Conservation (phyloP, 163 green algal genomes). For the Smithsoniella earleae region DNA sequence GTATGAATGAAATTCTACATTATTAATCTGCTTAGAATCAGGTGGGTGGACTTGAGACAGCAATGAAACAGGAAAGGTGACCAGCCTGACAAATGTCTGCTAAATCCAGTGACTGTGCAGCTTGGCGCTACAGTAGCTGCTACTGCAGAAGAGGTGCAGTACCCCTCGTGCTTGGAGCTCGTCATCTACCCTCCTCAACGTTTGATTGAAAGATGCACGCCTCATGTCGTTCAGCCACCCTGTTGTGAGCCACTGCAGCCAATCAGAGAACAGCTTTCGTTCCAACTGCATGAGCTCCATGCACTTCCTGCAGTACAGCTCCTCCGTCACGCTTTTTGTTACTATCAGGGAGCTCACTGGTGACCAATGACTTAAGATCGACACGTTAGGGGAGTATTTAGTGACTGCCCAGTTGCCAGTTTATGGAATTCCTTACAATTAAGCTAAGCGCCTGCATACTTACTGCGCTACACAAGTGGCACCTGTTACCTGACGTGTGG, state of each 20-base stretch:
- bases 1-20: no score
- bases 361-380: not conserved
- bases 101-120: slow-evolving; percentile 55
- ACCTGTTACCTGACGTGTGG: no score
- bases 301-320: slow-evolving; percentile 34
- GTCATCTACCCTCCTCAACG: not conserved
- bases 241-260: slow-evolving; percentile 60
- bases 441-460: no score
- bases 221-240: slow-evolving; percentile 28
- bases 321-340: not conserved
- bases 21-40: no score
- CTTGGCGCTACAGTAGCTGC: slow-evolving; percentile 40
- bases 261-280: slow-evolving; percentile 60
- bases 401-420: not conserved
- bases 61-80: slow-evolving; percentile 32
- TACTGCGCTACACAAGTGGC: no score
- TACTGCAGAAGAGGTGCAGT: slow-evolving; percentile 35
- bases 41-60: no score
- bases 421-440: no score
- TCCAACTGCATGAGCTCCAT: slow-evolving; percentile 64
- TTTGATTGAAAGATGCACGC: not conserved
- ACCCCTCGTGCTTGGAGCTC: slow-evolving; percentile 36
- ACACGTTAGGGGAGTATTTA: not conserved
- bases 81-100: slow-evolving; percentile 52
- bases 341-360: not conserved